A percentile compares a stretch with the other conserved stretches of the same genome.
Conservation (phyloP, 2,329 filamentous ascomycete genomes). For the Trichoderma koningiopsis region DNA sequence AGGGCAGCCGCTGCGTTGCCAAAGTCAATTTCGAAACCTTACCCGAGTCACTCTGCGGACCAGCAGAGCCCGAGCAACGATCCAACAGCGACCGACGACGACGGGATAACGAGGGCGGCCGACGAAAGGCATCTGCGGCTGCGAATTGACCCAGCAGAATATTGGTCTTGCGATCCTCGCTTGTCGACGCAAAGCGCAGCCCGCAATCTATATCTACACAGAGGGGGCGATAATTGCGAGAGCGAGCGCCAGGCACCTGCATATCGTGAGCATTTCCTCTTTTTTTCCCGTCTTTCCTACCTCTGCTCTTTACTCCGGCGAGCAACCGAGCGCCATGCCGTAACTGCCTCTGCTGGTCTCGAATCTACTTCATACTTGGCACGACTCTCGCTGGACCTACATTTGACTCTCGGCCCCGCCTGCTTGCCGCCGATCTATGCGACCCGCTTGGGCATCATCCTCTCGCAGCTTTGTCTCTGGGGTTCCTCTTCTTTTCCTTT, state of each 20-base stretch:
- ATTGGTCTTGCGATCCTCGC: conserved; percentile 20
- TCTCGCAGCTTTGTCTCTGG: conserved; percentile 19
- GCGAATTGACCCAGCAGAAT: not conserved
- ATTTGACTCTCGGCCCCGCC: conserved; percentile 23
- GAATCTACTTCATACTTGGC: conserved; percentile 3
- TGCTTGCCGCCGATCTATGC: conserved; percentile 20
- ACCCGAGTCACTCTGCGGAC: conserved; percentile 12
- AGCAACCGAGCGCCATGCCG: conserved; percentile 24
- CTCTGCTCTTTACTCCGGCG: not conserved
- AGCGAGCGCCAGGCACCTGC: conserved; percentile 9
- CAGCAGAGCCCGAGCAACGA: not conserved
- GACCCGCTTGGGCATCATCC: conserved; percentile 26
- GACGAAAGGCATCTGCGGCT: conserved; percentile 10
- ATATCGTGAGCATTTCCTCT: conserved; percentile 23
- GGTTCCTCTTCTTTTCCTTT: not conserved
- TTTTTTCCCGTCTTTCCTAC: not conserved
- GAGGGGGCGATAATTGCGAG: not conserved
- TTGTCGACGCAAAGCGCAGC: conserved; percentile 9
- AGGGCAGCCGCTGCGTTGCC: conserved; percentile 13
- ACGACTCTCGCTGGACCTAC: conserved; percentile 22
- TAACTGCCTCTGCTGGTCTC: conserved; percentile 22
- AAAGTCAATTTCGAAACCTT: conserved; percentile 18
- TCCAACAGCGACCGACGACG: conserved; percentile 3
- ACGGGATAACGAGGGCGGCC: not conserved
- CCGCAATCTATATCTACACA: conserved; percentile 8